Evolutionary conservation across 208 protist species (phyloP).

Genomic region (Acanthamoeba sp.): DNA sequence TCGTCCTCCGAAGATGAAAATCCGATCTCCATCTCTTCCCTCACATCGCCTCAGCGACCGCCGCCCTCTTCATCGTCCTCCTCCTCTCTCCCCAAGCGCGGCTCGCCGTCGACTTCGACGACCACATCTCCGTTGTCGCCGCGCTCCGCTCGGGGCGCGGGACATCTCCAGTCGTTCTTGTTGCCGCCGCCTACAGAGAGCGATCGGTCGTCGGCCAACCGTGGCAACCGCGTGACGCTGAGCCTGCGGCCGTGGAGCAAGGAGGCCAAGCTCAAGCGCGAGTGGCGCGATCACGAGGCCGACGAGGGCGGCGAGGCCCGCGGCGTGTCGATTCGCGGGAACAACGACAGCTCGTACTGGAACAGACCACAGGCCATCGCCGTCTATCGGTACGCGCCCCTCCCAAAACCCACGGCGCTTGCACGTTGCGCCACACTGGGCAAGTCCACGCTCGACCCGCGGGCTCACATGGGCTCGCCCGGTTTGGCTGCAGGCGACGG

Average conservation of each 20-base stretch:
- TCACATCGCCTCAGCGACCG: not conserved
- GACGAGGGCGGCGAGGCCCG: not conserved
- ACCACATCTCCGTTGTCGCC: not conserved
- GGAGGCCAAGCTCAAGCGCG: constrained; percentile 1
- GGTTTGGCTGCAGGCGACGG: not conserved
- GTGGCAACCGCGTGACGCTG: not conserved
- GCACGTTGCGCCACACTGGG: too few relatives aligned
- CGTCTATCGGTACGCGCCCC: not conserved
- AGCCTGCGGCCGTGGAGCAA: too few relatives aligned
- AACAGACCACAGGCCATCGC: not conserved
- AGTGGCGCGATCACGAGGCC: not conserved
- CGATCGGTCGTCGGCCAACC: not conserved
- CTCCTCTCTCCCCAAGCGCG: not conserved
- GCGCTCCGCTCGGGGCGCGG: not conserved
- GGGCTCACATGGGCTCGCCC: not conserved
- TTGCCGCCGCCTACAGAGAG: not conserved
- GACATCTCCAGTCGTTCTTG: not conserved
- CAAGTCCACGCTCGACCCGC: too few relatives aligned
- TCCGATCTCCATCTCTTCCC: not conserved
- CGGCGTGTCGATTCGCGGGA: not conserved
- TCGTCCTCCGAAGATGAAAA: not conserved
- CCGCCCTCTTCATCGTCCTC: too few relatives aligned
- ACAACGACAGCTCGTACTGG: not conserved
- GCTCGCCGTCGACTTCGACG: not conserved
- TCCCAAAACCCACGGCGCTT: not conserved